Conservation (phyloP, 306 rosid species). For the Citrullus colocynthis region DNA sequence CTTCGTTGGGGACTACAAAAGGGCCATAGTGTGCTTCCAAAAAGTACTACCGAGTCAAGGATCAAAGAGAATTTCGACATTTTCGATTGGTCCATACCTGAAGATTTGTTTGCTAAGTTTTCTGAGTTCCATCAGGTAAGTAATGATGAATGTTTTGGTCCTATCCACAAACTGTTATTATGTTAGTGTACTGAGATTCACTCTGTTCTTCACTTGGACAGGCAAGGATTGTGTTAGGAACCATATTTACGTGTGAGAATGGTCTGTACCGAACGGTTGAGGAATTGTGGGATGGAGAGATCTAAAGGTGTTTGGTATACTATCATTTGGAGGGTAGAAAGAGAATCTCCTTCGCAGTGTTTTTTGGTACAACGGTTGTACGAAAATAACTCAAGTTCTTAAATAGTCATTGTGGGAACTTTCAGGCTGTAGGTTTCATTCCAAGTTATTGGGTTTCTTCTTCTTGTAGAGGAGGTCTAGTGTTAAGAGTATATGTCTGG, state of each 20-base stretch:
- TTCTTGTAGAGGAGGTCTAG: neutral
- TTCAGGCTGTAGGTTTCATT: neutral
- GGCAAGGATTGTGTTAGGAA: neutral
- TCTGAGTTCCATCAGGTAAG: slow-evolving; percentile 38
- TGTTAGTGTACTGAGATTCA: neutral
- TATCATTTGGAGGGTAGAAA: neutral
- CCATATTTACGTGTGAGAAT: neutral
- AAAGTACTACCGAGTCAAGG: slow-evolving; percentile 52
- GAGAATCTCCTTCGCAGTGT: neutral
- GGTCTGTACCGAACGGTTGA: neutral
- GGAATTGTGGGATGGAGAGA: slow-evolving; percentile 10
- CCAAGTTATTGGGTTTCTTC: neutral
- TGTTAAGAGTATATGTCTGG: neutral
- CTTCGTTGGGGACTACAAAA: slow-evolving; percentile 74
- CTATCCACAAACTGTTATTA: neutral
- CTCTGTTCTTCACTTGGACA: neutral
- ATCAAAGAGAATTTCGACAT: slow-evolving; percentile 55
- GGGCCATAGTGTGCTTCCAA: slow-evolving; percentile 71
- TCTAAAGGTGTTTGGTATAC: neutral
- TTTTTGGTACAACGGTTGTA: neutral
- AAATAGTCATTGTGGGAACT: neutral
- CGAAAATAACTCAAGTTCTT: neutral
- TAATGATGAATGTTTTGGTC: neutral
- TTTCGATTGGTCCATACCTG: slow-evolving; percentile 59
- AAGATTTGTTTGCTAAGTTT: slow-evolving; percentile 36